Conservation (phyloP, 1,284 basidiomycete species). For the Veloboletus limbatus region DNA sequence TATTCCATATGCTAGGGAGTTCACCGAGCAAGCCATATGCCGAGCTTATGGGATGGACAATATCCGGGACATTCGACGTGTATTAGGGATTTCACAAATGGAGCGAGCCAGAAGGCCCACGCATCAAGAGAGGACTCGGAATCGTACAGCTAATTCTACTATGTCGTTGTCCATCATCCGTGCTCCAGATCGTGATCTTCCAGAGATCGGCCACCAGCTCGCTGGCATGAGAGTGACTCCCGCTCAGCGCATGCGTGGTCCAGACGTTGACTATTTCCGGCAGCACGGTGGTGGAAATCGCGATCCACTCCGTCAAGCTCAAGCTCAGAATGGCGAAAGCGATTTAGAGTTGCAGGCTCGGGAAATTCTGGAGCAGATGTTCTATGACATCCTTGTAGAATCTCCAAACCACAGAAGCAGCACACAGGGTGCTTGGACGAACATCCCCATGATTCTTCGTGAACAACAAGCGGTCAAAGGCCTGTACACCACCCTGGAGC, state of each 20-base stretch:
- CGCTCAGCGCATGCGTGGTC: background rate
- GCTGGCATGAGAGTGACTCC: background rate
- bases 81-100: background rate
- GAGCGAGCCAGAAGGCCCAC: background rate
- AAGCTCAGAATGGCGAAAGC: no score
- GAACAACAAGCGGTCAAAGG: background rate
- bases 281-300: background rate
- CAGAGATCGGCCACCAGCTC: background rate
- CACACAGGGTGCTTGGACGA: background rate
- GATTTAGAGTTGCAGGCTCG: no score
- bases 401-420: background rate
- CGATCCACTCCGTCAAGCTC: no score
- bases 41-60: no score
- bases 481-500: background rate
- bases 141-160: background rate
- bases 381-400: background rate
- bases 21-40: no score
- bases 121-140: no score
- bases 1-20: background rate
- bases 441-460: background rate
- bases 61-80: background rate
- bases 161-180: no score
- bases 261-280: background rate
- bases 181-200: background rate
- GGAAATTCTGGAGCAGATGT: background rate